These are phyloP conservation scores for Suillus fuscotomentosus DNA, from an alignment of 768 basidiomycete species.

Conservation along the genomic window DNA sequence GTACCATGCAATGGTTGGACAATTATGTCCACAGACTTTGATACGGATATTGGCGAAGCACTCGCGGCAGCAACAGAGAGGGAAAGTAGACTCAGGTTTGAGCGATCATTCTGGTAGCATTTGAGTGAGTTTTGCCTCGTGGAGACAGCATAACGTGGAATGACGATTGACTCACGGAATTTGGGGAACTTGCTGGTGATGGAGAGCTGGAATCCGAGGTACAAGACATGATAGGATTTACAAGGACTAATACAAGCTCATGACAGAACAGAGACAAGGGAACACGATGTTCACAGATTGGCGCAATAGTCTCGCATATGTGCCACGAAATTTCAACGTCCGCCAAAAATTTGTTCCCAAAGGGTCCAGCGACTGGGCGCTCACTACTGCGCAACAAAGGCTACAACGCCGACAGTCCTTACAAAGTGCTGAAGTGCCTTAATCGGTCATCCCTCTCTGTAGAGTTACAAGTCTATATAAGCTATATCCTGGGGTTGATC, in stretches of 20 bases:
- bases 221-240: constrained; percentile 9
- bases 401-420: neutral
- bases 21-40: constrained; percentile 11
- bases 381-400: neutral
- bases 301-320: constrained; percentile 5
- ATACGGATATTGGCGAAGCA: constrained; percentile 45
- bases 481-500: neutral
- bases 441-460: neutral
- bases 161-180: constrained; percentile 8
- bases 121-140: neutral
- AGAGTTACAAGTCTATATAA: neutral
- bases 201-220: neutral
- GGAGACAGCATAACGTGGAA: neutral
- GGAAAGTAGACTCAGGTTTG: constrained; percentile 55
- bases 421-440: neutral
- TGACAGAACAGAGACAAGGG: constrained; percentile 13
- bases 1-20: constrained; percentile 14
- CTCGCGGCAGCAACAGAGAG: constrained; percentile 61
- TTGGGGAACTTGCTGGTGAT: constrained; percentile 7
- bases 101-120: constrained; percentile 8
- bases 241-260: constrained; percentile 12
- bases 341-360: constrained; percentile 24
- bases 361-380: neutral
- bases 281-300: neutral
- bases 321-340: constrained; percentile 24